Percentiles rank a stretch among this genome's conserved stretches.
phyloP scores from a whole-genome alignment of 1,284 basidiomycete genomes.

The Pseudozyma sp. region DNA sequence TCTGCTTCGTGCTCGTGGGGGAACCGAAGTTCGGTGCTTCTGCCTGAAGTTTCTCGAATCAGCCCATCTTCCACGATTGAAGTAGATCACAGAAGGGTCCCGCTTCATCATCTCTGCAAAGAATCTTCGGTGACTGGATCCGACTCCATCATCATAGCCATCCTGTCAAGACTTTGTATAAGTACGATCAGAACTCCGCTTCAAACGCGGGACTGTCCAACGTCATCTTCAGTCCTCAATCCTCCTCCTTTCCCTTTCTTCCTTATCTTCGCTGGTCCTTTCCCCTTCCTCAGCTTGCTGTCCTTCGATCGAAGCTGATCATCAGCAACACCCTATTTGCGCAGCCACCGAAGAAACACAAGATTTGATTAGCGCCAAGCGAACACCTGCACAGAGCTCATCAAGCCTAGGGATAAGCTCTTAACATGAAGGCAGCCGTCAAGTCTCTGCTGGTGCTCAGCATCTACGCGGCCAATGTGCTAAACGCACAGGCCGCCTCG shows the following conservation, averaged over 20 bases:
- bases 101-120: neutral
- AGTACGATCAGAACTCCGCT: conserved; percentile 19
- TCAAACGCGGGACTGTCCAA: conserved; percentile 1
- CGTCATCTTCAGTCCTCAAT: neutral
- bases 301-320: neutral
- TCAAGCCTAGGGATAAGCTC: neutral
- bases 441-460: conserved; percentile 37
- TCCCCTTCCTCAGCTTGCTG: neutral
- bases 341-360: neutral
- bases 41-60: neutral
- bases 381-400: neutral
- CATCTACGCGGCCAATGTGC: conserved; percentile 31
- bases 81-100: conserved; percentile 7
- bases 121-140: neutral
- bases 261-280: no score
- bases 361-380: neutral
- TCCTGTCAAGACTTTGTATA: conserved; percentile 14
- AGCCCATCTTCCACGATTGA: neutral
- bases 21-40: neutral
- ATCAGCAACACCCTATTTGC: neutral
- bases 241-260: neutral
- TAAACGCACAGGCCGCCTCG: conserved; percentile 29
- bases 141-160: neutral
- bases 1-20: neutral
- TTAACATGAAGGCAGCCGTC: conserved; percentile 26